A percentile compares a stretch with the other conserved stretches of the same genome.
Conservation (phyloP, 345 rosid genomes). For the Sisymbrium altissimum region DNA sequence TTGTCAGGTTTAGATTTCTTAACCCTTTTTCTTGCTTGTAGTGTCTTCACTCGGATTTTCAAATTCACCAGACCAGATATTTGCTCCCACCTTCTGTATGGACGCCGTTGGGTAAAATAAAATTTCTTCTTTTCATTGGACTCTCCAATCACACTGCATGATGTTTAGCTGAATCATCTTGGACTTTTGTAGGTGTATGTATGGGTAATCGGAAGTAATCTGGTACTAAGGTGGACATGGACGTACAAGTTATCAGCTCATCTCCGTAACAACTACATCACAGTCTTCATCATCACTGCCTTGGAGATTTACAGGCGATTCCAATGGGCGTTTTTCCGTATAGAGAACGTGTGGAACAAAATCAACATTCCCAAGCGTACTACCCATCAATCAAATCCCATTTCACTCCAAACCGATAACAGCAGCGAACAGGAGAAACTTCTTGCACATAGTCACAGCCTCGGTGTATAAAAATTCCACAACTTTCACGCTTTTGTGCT, state of each 20-base stretch:
- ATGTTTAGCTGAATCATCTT: neutral
- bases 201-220: slow-evolving; percentile 91
- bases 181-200: slow-evolving; percentile 56
- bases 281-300: slow-evolving; percentile 68
- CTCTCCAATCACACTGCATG: neutral
- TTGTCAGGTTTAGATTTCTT: neutral
- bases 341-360: slow-evolving; percentile 88
- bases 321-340: slow-evolving; percentile 95
- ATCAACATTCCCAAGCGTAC: slow-evolving; percentile 51
- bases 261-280: slow-evolving; percentile 87
- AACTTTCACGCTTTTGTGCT: neutral
- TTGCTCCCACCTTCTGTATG: slow-evolving; percentile 51
- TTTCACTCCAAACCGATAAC: slow-evolving; percentile 24
- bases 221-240: slow-evolving; percentile 93
- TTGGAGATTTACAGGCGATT: slow-evolving; percentile 84
- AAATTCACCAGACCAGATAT: slow-evolving; percentile 64
- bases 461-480: slow-evolving; percentile 41
- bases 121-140: neutral
- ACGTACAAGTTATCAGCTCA: slow-evolving; percentile 95
- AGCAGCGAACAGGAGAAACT: slow-evolving; percentile 53
- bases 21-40: slow-evolving; percentile 23
- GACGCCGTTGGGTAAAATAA: slow-evolving; percentile 73
- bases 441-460: slow-evolving; percentile 42
- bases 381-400: slow-evolving; percentile 35
- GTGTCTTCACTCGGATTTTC: slow-evolving; percentile 86